A percentile compares a stretch with the other conserved stretches of the same genome.
Evolutionary conservation across 257 asterid genomes (phyloP).

Genomic region (Scutellaria baicalensis): DNA sequence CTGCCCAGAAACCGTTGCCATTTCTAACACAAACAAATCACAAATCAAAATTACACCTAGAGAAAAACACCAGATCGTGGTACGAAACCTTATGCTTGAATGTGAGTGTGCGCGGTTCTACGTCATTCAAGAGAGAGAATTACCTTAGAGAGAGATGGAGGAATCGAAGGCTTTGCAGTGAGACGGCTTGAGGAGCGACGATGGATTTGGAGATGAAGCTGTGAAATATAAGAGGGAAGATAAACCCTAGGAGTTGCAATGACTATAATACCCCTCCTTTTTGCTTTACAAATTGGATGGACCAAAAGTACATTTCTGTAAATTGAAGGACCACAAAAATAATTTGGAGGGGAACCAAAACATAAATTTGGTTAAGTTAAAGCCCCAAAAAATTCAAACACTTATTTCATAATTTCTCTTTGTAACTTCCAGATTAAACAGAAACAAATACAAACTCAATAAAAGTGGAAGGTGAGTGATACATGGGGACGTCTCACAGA

Average conservation of each 20-base stretch:
- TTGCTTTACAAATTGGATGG: too few relatives aligned
- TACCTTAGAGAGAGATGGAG: constrained; percentile 19
- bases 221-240: constrained; percentile 3
- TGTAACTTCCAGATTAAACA: too few relatives aligned
- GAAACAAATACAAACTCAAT: not conserved
- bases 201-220: not conserved
- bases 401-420: too few relatives aligned
- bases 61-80: not conserved
- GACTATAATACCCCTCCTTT: constrained; percentile 13
- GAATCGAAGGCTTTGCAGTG: constrained; percentile 33
- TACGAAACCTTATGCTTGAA: not conserved
- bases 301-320: too few relatives aligned
- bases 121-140: not conserved
- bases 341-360: too few relatives aligned
- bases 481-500: too few relatives aligned
- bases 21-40: constrained; percentile 20
- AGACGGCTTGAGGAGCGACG: constrained; percentile 21
- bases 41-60: not conserved
- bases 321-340: too few relatives aligned
- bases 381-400: too few relatives aligned
- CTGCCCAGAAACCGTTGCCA: constrained; percentile 88
- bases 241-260: constrained; percentile 25
- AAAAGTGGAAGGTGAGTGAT: too few relatives aligned
- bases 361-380: too few relatives aligned
- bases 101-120: not conserved